Evolutionary conservation across 163 green algal genomes (phyloP).

Genomic region (Scenedesmus sp.): DNA sequence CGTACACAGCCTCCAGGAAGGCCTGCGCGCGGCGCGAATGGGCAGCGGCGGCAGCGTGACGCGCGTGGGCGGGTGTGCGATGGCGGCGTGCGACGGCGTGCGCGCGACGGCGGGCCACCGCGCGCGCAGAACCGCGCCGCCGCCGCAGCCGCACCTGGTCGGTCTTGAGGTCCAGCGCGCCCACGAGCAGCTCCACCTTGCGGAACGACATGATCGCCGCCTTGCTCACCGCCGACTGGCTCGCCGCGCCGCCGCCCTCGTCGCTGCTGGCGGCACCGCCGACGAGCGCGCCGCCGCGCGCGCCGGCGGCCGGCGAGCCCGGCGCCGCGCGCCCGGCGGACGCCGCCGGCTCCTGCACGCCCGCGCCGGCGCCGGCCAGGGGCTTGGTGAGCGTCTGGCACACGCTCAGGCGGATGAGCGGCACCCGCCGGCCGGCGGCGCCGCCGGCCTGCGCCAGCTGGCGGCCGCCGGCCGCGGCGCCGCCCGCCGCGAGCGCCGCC

Average conservation of each 20-base stretch:
- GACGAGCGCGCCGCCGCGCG: background rate
- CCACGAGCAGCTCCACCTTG: constrained; percentile 67
- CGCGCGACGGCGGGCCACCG: no score
- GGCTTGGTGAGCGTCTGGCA: constrained; percentile 35
- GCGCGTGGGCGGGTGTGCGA: no score
- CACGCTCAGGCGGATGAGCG: constrained; percentile 36
- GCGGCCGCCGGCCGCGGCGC: background rate
- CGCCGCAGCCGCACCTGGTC: constrained; percentile 58
- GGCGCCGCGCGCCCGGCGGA: background rate
- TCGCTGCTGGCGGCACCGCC: background rate
- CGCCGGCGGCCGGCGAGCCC: background rate
- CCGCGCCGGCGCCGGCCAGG: background rate
- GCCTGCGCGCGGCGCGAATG: constrained; percentile 39
- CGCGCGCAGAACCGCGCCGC: no score
- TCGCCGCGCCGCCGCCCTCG: background rate
- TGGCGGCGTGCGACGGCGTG: no score
- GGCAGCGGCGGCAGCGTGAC: background rate
- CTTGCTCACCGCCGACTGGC: constrained; percentile 43
- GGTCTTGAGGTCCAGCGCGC: constrained; percentile 76
- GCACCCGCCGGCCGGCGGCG: background rate
- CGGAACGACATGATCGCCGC: constrained; percentile 82
- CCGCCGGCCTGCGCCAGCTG: background rate
- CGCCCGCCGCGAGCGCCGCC: background rate
- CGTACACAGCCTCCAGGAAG: constrained; percentile 75
- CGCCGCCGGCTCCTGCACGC: background rate